Conservation (phyloP, 2,329 filamentous ascomycete genomes). For the Fusarium anthophilum region DNA sequence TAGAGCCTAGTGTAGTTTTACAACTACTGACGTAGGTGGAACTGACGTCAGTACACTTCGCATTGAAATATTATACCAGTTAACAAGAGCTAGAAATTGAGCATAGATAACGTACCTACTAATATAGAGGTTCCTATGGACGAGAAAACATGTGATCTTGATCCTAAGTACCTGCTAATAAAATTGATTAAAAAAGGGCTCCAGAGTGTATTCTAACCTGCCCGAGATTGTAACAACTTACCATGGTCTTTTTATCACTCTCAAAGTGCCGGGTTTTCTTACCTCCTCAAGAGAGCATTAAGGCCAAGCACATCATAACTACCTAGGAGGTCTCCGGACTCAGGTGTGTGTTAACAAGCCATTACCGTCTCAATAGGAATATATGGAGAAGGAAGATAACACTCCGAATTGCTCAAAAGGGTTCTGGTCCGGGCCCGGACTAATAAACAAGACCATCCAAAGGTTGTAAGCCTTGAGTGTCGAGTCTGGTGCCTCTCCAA, state of each 20-base stretch:
- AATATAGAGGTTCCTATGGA: background rate
- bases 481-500: background rate
- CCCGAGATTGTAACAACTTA: background rate
- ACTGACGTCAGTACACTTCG: slow-evolving; percentile 24
- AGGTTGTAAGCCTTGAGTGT: slow-evolving; percentile 14
- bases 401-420: slow-evolving; percentile 23
- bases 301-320: background rate
- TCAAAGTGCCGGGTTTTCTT: background rate
- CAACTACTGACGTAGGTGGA: slow-evolving; percentile 24
- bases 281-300: background rate
- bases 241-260: background rate
- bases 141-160: background rate
- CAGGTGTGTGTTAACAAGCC: background rate
- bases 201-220: background rate
- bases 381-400: slow-evolving; percentile 24
- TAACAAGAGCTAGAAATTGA: background rate
- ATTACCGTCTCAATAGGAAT: background rate
- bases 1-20: background rate
- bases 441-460: background rate
- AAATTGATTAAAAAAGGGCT: background rate
- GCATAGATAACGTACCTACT: background rate
- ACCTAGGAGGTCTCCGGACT: background rate
- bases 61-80: background rate
- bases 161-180: background rate
- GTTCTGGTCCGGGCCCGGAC: slow-evolving; percentile 8